A percentile compares a stretch with the other conserved stretches of the same genome.
These are phyloP conservation scores for Monilinia aucupariae DNA, from an alignment of 2,329 filamentous ascomycete species.

Conservation along the genomic window DNA sequence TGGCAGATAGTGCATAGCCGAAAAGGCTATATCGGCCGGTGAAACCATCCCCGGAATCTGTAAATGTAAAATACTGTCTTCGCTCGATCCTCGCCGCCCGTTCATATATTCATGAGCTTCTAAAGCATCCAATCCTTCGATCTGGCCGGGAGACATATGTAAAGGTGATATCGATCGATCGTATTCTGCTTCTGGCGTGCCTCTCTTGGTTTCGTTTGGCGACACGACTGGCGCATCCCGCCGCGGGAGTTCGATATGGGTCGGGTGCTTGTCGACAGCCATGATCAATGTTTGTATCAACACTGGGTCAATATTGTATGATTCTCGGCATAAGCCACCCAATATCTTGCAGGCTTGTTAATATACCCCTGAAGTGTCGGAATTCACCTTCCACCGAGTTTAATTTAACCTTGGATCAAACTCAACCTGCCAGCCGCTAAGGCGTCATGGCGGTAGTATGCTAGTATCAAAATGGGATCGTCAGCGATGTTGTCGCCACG, in stretches of 20 bases:
- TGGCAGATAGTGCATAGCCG: constrained; percentile 68
- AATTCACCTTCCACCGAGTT: not conserved
- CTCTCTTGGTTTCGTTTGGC: constrained; percentile 7
- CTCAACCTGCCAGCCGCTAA: not conserved
- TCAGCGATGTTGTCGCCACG: constrained; percentile 9
- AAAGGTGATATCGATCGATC: constrained; percentile 26
- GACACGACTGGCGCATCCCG: not conserved
- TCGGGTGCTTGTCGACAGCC: constrained; percentile 7
- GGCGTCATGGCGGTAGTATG: not conserved
- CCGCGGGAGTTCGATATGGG: constrained; percentile 8
- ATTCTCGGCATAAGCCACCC: not conserved
- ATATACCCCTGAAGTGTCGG: not conserved
- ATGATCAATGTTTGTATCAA: not conserved
- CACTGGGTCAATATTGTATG: not conserved
- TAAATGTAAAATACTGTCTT: constrained; percentile 22
- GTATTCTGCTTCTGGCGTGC: constrained; percentile 5
- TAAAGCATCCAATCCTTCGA: constrained; percentile 31
- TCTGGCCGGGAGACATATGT: constrained; percentile 28
- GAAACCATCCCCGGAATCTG: constrained; percentile 43
- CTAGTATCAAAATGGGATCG: not conserved
- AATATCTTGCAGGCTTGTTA: not conserved
- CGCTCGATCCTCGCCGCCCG: constrained; percentile 17
- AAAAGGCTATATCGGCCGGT: constrained; percentile 54
- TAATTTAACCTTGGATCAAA: too few species aligned
- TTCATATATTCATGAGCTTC: constrained; percentile 23